These are phyloP conservation scores for Xerocomus potaroensis DNA, from an alignment of 768 basidiomycete species.

Conservation along the genomic window DNA sequence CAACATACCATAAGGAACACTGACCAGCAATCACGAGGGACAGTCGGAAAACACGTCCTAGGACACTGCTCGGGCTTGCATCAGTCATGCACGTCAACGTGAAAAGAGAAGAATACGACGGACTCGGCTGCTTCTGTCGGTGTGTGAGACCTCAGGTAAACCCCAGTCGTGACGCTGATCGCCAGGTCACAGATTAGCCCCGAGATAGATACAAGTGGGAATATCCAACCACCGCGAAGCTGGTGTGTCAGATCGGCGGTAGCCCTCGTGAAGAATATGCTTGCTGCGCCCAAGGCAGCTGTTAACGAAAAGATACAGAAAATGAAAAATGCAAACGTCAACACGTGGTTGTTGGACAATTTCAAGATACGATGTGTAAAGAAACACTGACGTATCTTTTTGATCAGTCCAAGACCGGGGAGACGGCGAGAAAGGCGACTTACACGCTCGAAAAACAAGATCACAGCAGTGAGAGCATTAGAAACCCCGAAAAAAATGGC, in stretches of 20 bases:
- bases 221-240: conserved; percentile 13
- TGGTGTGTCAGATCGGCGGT: conserved; percentile 5
- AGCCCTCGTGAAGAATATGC: conserved; percentile 12
- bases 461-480: conserved; percentile 7
- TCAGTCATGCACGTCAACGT: background rate
- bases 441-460: conserved; percentile 17
- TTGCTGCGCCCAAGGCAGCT: conserved; percentile 18
- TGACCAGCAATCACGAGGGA: conserved; percentile 8
- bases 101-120: background rate
- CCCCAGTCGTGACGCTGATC: conserved; percentile 4
- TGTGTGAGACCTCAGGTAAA: conserved; percentile 9
- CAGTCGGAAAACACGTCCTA: conserved; percentile 2
- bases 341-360: conserved; percentile 12
- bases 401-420: conserved; percentile 1
- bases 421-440: background rate
- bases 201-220: conserved; percentile 15
- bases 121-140: conserved; percentile 4
- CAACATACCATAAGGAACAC: background rate
- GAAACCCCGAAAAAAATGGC: conserved; percentile 18
- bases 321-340: conserved; percentile 11
- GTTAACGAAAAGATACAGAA: conserved; percentile 20
- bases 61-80: conserved; percentile 2
- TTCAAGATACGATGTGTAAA: conserved; percentile 16
- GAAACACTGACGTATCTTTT: conserved; percentile 12
- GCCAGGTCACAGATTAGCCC: conserved; percentile 18